Conservation (phyloP, 2,329 filamentous ascomycete species). For the Westerdykella ornata region DNA sequence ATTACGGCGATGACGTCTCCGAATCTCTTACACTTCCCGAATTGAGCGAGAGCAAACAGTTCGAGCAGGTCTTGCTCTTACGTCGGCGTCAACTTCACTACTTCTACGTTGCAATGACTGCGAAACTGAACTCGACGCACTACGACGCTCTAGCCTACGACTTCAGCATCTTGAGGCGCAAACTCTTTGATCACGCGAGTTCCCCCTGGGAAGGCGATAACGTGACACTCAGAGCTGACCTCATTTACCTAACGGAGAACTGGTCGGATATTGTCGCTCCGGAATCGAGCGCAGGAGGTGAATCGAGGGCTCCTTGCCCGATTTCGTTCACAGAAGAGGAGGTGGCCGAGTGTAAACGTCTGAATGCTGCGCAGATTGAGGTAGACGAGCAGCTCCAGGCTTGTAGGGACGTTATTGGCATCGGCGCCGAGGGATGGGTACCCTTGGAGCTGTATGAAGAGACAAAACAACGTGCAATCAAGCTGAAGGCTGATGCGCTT, state of each 20-base stretch:
- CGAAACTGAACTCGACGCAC: slow-evolving; percentile 20
- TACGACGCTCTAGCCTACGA: slow-evolving; percentile 19
- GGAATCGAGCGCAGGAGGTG: slow-evolving; percentile 2
- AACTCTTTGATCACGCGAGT: slow-evolving; percentile 21
- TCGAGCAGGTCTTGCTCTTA: slow-evolving; percentile 21
- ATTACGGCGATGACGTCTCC: slow-evolving; percentile 33
- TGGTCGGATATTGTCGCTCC: slow-evolving; percentile 14
- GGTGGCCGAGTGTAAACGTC: slow-evolving; percentile 12
- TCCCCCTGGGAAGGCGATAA: slow-evolving; percentile 28
- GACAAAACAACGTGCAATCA: slow-evolving; percentile 8
- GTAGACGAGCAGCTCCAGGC: slow-evolving; percentile 21
- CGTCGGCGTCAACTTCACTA: slow-evolving; percentile 26
- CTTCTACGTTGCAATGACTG: slow-evolving; percentile 23
- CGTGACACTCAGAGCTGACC: slow-evolving; percentile 21
- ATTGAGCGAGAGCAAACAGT: slow-evolving; percentile 18
- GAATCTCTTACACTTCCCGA: slow-evolving; percentile 16
- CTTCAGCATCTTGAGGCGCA: slow-evolving; percentile 17
- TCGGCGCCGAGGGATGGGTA: slow-evolving; percentile 25
- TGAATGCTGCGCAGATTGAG: slow-evolving; percentile 17
- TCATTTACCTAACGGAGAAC: slow-evolving; percentile 16
- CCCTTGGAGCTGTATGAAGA: slow-evolving; percentile 21
- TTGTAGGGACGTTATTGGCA: slow-evolving; percentile 18
- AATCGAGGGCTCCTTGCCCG: slow-evolving; percentile 13
- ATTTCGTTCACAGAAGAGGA: slow-evolving; percentile 19
- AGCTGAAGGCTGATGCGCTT: slow-evolving; percentile 21